Conservation (phyloP, 176 grass and related monocot species). For the Canna indica region DNA sequence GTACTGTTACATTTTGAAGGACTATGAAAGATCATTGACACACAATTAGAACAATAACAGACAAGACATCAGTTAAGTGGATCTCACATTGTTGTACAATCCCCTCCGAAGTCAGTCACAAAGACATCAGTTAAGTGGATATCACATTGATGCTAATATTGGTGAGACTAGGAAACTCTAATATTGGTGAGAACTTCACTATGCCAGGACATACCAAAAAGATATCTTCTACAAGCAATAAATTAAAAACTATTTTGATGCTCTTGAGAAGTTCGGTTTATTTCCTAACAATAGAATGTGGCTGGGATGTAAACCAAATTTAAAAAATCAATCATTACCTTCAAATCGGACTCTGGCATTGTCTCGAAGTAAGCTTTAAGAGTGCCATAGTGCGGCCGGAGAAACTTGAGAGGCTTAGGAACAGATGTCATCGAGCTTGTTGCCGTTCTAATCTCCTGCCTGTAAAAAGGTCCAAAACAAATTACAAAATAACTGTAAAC, state of each 20-base stretch:
- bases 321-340: constrained; percentile 29
- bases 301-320: not conserved
- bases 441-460: constrained; percentile 83
- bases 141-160: too few relatives aligned
- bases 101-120: too few relatives aligned
- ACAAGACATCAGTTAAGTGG: not conserved
- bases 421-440: constrained; percentile 97
- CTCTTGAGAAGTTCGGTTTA: not conserved
- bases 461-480: constrained; percentile 2
- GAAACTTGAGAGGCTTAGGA: constrained; percentile 89
- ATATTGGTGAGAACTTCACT: too few relatives aligned
- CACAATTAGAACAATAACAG: not conserved
- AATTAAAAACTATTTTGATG: too few relatives aligned
- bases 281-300: not conserved
- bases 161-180: too few relatives aligned
- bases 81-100: too few relatives aligned
- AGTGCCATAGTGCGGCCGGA: constrained; percentile 79
- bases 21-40: not conserved
- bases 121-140: not conserved
- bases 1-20: not conserved
- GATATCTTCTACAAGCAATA: too few relatives aligned
- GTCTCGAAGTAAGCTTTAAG: constrained; percentile 65
- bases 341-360: constrained; percentile 69
- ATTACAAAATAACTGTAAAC: not conserved
- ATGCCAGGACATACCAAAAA: too few relatives aligned